Conservation (phyloP, 1,139 yeast genomes). For the Groenewaldozyma sp. region DNA sequence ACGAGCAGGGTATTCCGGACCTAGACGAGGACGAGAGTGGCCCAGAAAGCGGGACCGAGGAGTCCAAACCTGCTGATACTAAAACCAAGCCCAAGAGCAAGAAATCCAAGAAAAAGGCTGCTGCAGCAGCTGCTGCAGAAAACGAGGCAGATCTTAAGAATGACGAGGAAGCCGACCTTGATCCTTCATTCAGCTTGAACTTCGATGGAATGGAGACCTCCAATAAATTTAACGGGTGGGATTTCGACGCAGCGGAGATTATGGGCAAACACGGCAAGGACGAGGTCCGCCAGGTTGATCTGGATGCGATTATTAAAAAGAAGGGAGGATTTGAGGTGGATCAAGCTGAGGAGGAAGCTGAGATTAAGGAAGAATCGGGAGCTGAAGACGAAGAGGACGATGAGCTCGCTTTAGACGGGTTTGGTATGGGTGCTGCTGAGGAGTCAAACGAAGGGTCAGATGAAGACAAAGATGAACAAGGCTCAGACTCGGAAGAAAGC, state of each 20-base stretch:
- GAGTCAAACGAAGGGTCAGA: constrained; percentile 34
- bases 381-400: constrained; percentile 21
- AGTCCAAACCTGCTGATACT: constrained; percentile 20
- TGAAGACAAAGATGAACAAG: constrained; percentile 29
- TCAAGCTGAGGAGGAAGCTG: constrained; percentile 32
- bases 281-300: constrained; percentile 57
- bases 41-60: constrained; percentile 12
- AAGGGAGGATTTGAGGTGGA: constrained; percentile 34
- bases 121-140: constrained; percentile 22
- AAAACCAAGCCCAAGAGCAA: constrained; percentile 28
- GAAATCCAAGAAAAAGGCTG: constrained; percentile 20
- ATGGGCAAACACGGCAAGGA: constrained; percentile 21
- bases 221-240: constrained; percentile 68
- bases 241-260: constrained; percentile 41
- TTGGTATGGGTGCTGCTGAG: constrained; percentile 59
- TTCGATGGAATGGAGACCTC: constrained; percentile 52
- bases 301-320: constrained; percentile 75
- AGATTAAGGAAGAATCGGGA: constrained; percentile 23
- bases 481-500: constrained; percentile 19
- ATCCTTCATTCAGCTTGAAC: constrained; percentile 63
- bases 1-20: constrained; percentile 52
- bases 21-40: constrained; percentile 40
- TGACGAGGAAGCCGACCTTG: constrained; percentile 35
- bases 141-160: constrained; percentile 31
- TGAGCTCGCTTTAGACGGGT: constrained; percentile 62